Conservation (phyloP, 2,329 filamentous ascomycete species). For the Pyrenophora graminea region DNA sequence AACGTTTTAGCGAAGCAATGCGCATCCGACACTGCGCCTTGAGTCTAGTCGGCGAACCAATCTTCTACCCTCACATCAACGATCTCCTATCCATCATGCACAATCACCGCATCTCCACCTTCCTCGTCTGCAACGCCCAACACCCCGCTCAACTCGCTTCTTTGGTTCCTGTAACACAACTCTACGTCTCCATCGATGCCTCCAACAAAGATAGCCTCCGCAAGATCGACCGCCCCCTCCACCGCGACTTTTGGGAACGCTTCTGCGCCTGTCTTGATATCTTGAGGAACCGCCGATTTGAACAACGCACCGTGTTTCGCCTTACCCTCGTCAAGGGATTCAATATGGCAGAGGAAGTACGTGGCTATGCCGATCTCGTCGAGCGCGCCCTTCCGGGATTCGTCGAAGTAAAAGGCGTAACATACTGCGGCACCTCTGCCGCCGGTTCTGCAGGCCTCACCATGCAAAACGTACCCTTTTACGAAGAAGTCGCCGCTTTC, state of each 20-base stretch:
- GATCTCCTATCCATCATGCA: constrained; percentile 85
- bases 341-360: constrained; percentile 91
- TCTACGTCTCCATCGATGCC: constrained; percentile 96
- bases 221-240: constrained; percentile 87
- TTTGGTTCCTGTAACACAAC: constrained; percentile 84
- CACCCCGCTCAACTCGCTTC: constrained; percentile 87
- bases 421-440: constrained; percentile 90
- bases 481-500: constrained; percentile 84
- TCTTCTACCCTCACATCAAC: constrained; percentile 98
- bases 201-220: constrained; percentile 85
- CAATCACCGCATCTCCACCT: constrained; percentile 83
- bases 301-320: constrained; percentile 91
- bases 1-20: constrained; percentile 92
- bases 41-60: constrained; percentile 92
- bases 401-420: constrained; percentile 94
- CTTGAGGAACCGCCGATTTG: constrained; percentile 77
- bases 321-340: constrained; percentile 97
- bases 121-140: constrained; percentile 96
- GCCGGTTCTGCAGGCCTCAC: constrained; percentile 82
- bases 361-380: constrained; percentile 87
- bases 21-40: constrained; percentile 90
- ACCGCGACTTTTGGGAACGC: constrained; percentile 96
- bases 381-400: constrained; percentile 87
- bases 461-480: constrained; percentile 98
- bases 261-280: constrained; percentile 92